These are phyloP conservation scores for Pythium sp. DNA, from an alignment of 352 stramenopile genomes.

Conservation along the genomic window DNA sequence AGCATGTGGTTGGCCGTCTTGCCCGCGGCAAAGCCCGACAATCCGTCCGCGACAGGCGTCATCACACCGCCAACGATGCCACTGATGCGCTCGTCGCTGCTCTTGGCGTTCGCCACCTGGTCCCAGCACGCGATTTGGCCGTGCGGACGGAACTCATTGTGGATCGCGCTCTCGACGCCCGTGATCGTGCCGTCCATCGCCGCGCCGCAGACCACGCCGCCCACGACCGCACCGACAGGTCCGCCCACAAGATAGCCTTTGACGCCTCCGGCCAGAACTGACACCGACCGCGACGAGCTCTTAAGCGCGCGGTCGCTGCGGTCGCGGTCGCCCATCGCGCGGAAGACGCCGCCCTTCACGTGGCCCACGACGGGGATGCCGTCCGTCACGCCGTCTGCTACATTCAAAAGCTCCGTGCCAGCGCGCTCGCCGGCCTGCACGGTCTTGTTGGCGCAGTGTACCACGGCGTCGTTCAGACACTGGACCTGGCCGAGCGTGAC, in stretches of 20 bases:
- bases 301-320: conserved; percentile 14
- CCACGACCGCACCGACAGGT: conserved; percentile 9
- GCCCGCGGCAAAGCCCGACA: neutral
- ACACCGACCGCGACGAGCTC: conserved; percentile 12
- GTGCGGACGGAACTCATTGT: conserved; percentile 15
- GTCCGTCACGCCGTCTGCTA: conserved; percentile 12
- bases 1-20: no score
- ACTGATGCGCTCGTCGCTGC: conserved; percentile 6
- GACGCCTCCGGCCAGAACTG: conserved; percentile 6
- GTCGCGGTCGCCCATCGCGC: conserved; percentile 3
- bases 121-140: conserved; percentile 16
- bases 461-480: conserved; percentile 10
- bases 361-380: conserved; percentile 14
- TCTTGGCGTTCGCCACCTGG: conserved; percentile 7
- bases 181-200: conserved; percentile 19
- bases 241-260: conserved; percentile 11
- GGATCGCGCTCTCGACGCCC: conserved; percentile 12
- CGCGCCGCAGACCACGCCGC: conserved; percentile 9
- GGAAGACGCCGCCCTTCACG: conserved; percentile 14
- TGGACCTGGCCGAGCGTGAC: conserved; percentile 14
- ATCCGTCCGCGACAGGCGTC: conserved; percentile 6
- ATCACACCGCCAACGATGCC: conserved; percentile 11
- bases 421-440: neutral
- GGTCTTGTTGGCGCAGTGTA: conserved; percentile 11
- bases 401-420: neutral